Conservation (phyloP, 441 rosid species). For the Gossypium aridum region DNA sequence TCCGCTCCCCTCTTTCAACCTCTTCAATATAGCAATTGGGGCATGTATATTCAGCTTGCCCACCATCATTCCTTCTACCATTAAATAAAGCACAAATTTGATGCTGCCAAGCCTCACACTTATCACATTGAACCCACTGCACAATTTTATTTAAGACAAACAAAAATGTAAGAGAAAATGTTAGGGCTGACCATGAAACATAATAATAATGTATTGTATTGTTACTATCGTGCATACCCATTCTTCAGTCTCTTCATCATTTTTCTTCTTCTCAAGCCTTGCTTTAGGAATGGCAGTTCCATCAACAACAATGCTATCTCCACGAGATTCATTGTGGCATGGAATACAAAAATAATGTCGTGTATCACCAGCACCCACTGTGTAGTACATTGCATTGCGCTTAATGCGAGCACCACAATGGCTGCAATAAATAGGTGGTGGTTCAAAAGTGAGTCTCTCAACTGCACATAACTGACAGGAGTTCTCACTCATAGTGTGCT, state of each 20-base stretch:
- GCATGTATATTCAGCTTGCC: constrained; percentile 99
- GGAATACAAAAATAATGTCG: constrained; percentile 96
- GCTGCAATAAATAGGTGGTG: constrained; percentile 96
- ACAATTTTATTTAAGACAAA: constrained; percentile 19
- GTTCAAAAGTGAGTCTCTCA: constrained; percentile 99
- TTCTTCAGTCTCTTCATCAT: constrained; percentile 99
- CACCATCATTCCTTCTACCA: constrained; percentile 97
- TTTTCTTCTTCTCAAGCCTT: constrained; percentile 96
- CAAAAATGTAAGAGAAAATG: constrained; percentile 5
- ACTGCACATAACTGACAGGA: constrained; percentile 99
- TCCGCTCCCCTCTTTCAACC: constrained; percentile 87
- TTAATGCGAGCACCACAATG: constrained; percentile 97
- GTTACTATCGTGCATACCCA: constrained; percentile 46
- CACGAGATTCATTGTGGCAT: constrained; percentile 96
- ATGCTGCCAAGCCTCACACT: constrained; percentile 99
- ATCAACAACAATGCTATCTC: constrained; percentile 73
- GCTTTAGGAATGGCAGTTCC: constrained; percentile 68
- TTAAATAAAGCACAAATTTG: constrained; percentile 98
- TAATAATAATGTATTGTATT: constrained; percentile 1
- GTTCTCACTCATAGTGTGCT: constrained; percentile 97
- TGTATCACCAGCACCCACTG: constrained; percentile 93
- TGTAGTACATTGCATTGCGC: constrained; percentile 97
- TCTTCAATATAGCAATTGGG: constrained; percentile 93
- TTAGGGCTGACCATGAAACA: constrained; percentile 12
- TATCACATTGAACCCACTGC: constrained; percentile 99